These are phyloP conservation scores for Mycena belliarum DNA, from an alignment of 768 basidiomycete species.

Conservation along the genomic window DNA sequence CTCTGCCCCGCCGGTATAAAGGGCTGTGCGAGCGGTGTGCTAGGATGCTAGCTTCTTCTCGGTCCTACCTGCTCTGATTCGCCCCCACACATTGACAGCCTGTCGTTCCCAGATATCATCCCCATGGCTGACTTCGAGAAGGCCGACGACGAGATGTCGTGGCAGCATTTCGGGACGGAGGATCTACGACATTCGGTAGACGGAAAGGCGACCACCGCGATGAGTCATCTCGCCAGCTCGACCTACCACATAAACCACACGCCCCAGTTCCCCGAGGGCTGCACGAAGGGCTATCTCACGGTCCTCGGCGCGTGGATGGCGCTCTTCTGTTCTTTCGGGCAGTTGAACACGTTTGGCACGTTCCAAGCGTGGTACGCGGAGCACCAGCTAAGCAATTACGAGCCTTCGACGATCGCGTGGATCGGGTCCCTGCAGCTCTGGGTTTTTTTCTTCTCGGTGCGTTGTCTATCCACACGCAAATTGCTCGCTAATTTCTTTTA, in stretches of 20 bases:
- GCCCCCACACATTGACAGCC: slow-evolving; percentile 15
- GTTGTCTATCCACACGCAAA: slow-evolving; percentile 27
- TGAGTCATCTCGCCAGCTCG: slow-evolving; percentile 19
- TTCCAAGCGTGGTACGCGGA: slow-evolving; percentile 68
- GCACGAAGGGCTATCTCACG: slow-evolving; percentile 43
- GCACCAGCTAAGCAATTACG: slow-evolving; percentile 53
- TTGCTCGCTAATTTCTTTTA: slow-evolving; percentile 23
- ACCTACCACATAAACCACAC: slow-evolving; percentile 13
- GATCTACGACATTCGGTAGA: slow-evolving; percentile 20
- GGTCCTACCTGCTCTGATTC: background rate
- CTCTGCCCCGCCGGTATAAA: slow-evolving; percentile 6
- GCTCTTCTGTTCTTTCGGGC: slow-evolving; percentile 71
- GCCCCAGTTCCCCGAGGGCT: slow-evolving; percentile 30
- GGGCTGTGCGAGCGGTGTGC: background rate
- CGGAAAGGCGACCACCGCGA: slow-evolving; percentile 19
- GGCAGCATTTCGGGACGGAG: slow-evolving; percentile 23
- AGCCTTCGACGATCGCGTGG: slow-evolving; percentile 65
- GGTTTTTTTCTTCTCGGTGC: slow-evolving; percentile 70
- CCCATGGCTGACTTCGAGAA: slow-evolving; percentile 14
- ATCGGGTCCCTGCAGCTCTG: slow-evolving; percentile 71
- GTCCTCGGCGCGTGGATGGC: slow-evolving; percentile 67
- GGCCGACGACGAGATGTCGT: slow-evolving; percentile 20
- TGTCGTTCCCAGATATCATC: slow-evolving; percentile 20
- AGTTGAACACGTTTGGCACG: slow-evolving; percentile 71
- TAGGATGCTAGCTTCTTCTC: background rate